Conservation (phyloP, 768 basidiomycete species). For the Krasilnikovozyma curviuscula region DNA sequence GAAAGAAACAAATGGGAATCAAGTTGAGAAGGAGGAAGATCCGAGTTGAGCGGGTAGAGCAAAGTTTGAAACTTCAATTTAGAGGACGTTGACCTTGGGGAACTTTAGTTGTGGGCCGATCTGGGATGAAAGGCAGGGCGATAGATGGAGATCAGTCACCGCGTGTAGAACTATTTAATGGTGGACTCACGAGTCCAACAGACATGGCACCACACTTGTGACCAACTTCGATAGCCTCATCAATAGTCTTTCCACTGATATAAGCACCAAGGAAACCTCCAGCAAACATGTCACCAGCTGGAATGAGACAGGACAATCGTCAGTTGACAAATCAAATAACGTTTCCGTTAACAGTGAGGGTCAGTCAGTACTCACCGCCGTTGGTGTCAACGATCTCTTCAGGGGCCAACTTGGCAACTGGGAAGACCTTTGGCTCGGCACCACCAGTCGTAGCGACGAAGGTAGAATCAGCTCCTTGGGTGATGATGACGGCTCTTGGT, state of each 20-base stretch:
- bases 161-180: background rate
- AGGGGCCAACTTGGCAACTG: conserved; percentile 40
- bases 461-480: conserved; percentile 67
- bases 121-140: conserved; percentile 19
- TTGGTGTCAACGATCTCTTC: conserved; percentile 84
- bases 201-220: conserved; percentile 73
- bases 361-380: no score
- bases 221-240: conserved; percentile 61
- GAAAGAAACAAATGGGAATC: background rate
- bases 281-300: conserved; percentile 90
- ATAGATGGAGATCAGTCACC: background rate
- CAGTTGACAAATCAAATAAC: no score
- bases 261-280: conserved; percentile 84
- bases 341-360: no score
- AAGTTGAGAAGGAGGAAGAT: background rate
- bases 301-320: no score
- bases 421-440: conserved; percentile 36
- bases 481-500: conserved; percentile 70
- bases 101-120: conserved; percentile 40
- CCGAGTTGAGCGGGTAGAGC: conserved; percentile 1
- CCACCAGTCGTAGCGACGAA: conserved; percentile 47
- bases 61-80: background rate
- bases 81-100: conserved; percentile 32
- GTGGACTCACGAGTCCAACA: conserved; percentile 47
- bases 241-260: conserved; percentile 54